Base-by-base conservation (phyloP, 306 rosid species). In the Vigna reflexopilosa region DNA sequence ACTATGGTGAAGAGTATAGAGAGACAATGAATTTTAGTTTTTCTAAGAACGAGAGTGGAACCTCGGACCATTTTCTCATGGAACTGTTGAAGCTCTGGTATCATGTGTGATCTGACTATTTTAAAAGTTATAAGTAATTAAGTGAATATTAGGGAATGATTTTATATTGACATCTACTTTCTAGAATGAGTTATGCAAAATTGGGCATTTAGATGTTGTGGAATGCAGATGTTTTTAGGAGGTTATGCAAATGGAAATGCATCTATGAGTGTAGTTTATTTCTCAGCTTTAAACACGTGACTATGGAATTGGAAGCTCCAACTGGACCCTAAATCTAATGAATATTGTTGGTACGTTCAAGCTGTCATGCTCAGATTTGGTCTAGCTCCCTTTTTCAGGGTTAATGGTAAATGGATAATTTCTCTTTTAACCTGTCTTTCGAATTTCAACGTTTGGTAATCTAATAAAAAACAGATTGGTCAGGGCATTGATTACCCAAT, bases 261-360 rank as follows among this genome's bases (percentile, higher is more conserved):
- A 16, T 61, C 42, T 30, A 40, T 14, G 30, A 40, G 17, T 36
- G 24, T 19, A 3, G 17, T 36, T 72, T 38, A 26, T 72, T 79
- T 62, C 49, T 51, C 14, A 58, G 30, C 16, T 26, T 32, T 17
- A 42, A 77, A 26, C 36, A 44, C 44, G 15, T 48, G 63, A 11
- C 48, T 6, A 17, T 63, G 17, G 38, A 66, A 66, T 66, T 66
- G 51, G 52, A 71, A 36, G 45, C 9, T 13, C 50, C 16, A 15
- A 34, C 55, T 34, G 64, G 52, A 42, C 19, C 47, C 47, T 38
- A 56, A 56, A 56, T 56, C 34, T 56, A 54, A 52, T 42, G 77
- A 63, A 38, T 14, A 19, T 59, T 5, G 15, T 34, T 61, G 12
- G 34, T 50, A 48, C 11, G 6, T 16, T 8, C 26, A 26, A 51